Percentiles rank a stretch among this genome's conserved stretches.
phyloP scores from a whole-genome alignment of 208 protist genomes.

The Acanthamoeba healyi region DNA sequence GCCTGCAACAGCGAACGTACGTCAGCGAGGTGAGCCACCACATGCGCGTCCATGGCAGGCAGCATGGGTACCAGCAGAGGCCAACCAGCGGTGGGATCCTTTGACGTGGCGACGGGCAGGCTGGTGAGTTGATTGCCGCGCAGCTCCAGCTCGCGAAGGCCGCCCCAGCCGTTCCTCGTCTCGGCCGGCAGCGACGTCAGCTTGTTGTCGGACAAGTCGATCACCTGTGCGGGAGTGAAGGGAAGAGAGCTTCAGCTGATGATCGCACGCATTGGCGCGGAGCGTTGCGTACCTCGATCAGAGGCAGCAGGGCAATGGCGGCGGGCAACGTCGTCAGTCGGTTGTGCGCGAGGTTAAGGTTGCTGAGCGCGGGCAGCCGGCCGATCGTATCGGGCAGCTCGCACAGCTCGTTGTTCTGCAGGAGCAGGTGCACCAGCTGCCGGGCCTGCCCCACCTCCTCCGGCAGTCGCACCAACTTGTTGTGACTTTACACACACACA shows the following conservation, averaged over 20 bases:
- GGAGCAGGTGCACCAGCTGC: not conserved
- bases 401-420: slow-evolving; percentile 9
- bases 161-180: not conserved
- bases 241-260: not conserved
- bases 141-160: slow-evolving; percentile 7
- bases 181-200: not conserved
- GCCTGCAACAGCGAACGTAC: not conserved
- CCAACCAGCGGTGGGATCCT: slow-evolving; percentile 21
- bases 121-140: not conserved
- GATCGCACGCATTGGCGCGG: not conserved
- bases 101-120: not conserved
- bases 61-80: not conserved
- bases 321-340: not conserved
- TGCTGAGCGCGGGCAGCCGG: not conserved
- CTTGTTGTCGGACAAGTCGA: slow-evolving; percentile 9
- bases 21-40: not conserved
- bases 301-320: not conserved
- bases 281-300: not conserved
- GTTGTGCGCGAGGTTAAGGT: slow-evolving; percentile 43
- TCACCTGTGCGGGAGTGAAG: not conserved
- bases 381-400: not conserved
- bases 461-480: not conserved
- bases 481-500: not conserved
- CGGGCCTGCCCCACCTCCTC: not conserved
- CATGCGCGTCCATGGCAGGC: too few species aligned